phyloP scores from a whole-genome alignment of 179 eudicot species.

The Gypsophila paniculata region DNA sequence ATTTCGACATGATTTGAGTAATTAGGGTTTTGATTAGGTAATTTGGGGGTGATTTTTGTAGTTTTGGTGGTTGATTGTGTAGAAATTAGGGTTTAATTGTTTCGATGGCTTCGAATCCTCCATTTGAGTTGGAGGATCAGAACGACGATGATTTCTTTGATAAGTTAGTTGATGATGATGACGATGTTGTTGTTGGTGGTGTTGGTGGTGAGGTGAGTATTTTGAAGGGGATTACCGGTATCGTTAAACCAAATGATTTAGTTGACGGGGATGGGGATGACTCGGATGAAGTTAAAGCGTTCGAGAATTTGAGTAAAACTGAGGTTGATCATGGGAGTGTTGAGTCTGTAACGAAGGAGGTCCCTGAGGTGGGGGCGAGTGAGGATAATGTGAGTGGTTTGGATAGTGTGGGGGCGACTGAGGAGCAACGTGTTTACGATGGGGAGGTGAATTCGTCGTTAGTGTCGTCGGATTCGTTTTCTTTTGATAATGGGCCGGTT shows the following conservation, averaged over 20 bases:
- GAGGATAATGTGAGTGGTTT: conserved; percentile 12
- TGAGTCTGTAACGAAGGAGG: neutral
- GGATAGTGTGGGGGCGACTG: conserved; percentile 14
- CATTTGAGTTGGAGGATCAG: conserved; percentile 81
- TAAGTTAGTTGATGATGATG: conserved; percentile 71
- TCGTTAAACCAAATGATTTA: conserved; percentile 22
- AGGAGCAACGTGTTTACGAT: no score
- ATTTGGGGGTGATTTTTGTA: neutral
- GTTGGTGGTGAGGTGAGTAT: conserved; percentile 10
- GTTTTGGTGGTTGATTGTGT: neutral
- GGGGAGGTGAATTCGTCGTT: conserved; percentile 13
- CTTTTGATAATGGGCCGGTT: conserved; percentile 38
- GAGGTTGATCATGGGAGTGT: conserved; percentile 18
- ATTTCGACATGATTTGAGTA: neutral
- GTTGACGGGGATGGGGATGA: conserved; percentile 15
- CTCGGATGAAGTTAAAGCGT: conserved; percentile 49
- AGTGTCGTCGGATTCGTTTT: conserved; percentile 33
- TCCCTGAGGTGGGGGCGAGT: conserved; percentile 5
- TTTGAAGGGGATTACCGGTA: conserved; percentile 7
- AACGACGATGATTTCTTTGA: conserved; percentile 87
- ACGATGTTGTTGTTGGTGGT: conserved; percentile 29
- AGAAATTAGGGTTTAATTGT: conserved; percentile 13
- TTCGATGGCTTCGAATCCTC: conserved; percentile 66
- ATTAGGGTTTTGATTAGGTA: conserved; percentile 12
- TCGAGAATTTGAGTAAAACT: conserved; percentile 25